Evolutionary conservation across 306 rosid species (phyloP).

Genomic region (Myrica gale): DNA sequence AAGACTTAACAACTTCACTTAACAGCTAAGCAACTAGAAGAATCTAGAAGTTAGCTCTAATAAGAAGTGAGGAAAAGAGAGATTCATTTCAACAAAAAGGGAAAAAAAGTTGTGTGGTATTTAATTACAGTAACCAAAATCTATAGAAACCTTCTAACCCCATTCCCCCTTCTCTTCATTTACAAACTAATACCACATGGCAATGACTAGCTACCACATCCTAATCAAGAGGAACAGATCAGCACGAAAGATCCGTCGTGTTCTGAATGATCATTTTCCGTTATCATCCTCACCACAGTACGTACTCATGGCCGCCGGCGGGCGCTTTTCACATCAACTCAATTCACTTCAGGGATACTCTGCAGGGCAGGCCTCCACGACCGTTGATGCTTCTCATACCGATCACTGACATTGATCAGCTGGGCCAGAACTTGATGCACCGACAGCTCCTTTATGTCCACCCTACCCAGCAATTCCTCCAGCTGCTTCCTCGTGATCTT

Average conservation of each 20-base stretch:
- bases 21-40: too few relatives aligned
- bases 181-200: background rate
- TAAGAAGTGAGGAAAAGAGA: slow-evolving; percentile 21
- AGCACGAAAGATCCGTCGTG: background rate
- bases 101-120: background rate
- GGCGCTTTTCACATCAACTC: background rate
- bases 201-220: background rate
- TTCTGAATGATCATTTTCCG: background rate
- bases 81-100: slow-evolving; percentile 1
- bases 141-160: background rate
- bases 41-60: too few relatives aligned
- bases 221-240: background rate
- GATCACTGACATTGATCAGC: slow-evolving; percentile 37
- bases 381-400: slow-evolving; percentile 41
- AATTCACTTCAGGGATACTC: slow-evolving; percentile 66
- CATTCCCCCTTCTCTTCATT: background rate
- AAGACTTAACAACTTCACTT: too few relatives aligned
- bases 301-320: background rate
- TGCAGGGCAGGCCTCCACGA: slow-evolving; percentile 74
- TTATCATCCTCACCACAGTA: background rate
- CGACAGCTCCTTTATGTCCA: slow-evolving; percentile 49
- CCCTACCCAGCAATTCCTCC: slow-evolving; percentile 50
- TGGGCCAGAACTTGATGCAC: slow-evolving; percentile 55
- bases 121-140: background rate
- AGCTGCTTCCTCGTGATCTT: slow-evolving; percentile 76